phyloP scores from a whole-genome alignment of 352 stramenopile species.

The Elongisporangium undulatum region DNA sequence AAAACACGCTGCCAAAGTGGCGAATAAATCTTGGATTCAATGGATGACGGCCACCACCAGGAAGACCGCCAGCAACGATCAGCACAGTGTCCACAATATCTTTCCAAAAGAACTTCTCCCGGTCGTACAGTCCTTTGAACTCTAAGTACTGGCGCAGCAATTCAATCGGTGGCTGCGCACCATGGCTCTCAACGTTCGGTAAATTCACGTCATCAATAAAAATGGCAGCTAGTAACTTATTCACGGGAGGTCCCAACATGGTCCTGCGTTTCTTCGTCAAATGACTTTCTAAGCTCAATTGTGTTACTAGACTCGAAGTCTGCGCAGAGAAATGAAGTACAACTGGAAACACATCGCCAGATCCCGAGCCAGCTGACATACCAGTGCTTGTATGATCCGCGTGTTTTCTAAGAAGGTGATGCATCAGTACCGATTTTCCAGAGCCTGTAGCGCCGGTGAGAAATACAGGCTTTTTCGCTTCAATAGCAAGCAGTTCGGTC shows the following conservation, averaged over 20 bases:
- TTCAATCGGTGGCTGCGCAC: conserved; percentile 74
- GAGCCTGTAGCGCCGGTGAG: conserved; percentile 87
- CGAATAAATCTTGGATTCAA: conserved; percentile 63
- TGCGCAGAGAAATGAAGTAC: conserved; percentile 86
- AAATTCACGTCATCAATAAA: conserved; percentile 94
- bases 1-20: conserved; percentile 65
- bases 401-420: conserved; percentile 57
- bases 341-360: conserved; percentile 37
- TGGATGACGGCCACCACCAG: conserved; percentile 45
- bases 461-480: conserved; percentile 72
- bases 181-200: conserved; percentile 65
- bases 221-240: conserved; percentile 65
- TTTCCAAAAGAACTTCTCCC: conserved; percentile 84
- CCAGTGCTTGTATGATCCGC: conserved; percentile 2
- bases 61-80: conserved; percentile 53
- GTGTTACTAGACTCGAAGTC: conserved; percentile 71
- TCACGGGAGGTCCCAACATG: conserved; percentile 78
- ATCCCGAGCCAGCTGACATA: conserved; percentile 11
- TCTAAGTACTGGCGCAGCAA: conserved; percentile 71
- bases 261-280: conserved; percentile 92
- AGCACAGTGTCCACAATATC: conserved; percentile 65
- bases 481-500: conserved; percentile 41
- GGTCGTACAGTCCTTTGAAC: conserved; percentile 73
- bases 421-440: conserved; percentile 84
- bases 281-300: conserved; percentile 88